Conservation (phyloP, 2,329 filamentous ascomycete genomes). For the Pseudogymnoascus sp. region DNA sequence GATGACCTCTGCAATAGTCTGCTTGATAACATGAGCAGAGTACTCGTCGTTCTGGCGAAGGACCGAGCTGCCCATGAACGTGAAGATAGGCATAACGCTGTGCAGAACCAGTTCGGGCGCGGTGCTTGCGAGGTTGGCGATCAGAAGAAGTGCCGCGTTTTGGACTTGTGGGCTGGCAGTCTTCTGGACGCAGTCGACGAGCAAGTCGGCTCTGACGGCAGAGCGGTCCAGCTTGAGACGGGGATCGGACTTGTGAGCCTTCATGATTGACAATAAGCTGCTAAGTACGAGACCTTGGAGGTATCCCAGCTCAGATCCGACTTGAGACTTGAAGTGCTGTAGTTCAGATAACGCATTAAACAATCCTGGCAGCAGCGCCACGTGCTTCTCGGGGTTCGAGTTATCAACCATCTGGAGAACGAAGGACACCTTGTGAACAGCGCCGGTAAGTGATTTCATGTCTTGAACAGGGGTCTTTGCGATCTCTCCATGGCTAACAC, state of each 20-base stretch:
- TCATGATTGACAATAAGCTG: conserved; percentile 77
- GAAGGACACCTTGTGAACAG: conserved; percentile 73
- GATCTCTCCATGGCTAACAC: conserved; percentile 67
- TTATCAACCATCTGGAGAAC: conserved; percentile 83
- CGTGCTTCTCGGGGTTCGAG: conserved; percentile 67
- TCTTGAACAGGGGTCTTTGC: conserved; percentile 55
- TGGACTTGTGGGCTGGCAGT: conserved; percentile 90
- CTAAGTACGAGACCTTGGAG: conserved; percentile 78
- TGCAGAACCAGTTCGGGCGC: conserved; percentile 89
- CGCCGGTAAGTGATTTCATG: conserved; percentile 57
- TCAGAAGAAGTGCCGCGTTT: conserved; percentile 80
- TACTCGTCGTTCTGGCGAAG: conserved; percentile 93
- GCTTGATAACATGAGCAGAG: conserved; percentile 90
- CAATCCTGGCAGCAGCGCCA: conserved; percentile 68
- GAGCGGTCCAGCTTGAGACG: conserved; percentile 65
- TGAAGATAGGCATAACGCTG: conserved; percentile 98
- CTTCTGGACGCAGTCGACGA: conserved; percentile 90
- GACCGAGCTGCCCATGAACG: conserved; percentile 90
- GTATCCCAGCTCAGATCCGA: conserved; percentile 83
- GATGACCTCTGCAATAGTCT: conserved; percentile 89
- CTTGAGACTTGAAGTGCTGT: conserved; percentile 73
- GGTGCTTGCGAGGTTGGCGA: conserved; percentile 78
- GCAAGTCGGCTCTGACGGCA: conserved; percentile 76
- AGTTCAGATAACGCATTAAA: conserved; percentile 84
- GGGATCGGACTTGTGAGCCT: conserved; percentile 59